These are phyloP conservation scores for Hemileia vastatrix DNA, from an alignment of 1,284 basidiomycete genomes.

Conservation along the genomic window DNA sequence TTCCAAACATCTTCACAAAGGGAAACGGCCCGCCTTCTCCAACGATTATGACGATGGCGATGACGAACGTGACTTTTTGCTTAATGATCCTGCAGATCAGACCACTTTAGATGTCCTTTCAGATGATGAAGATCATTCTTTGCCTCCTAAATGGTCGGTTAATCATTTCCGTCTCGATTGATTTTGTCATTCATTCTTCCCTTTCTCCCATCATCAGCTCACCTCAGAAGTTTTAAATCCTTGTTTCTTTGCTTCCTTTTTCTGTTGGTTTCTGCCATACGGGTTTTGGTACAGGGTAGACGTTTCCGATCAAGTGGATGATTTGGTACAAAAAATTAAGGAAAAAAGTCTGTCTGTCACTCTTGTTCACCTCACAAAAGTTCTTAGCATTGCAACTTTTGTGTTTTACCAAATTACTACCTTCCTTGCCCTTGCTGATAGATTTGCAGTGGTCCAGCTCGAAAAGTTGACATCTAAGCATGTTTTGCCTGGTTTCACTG, in stretches of 20 bases:
- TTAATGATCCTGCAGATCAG: conserved; percentile 1
- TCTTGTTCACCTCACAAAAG: not conserved
- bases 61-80: conserved; percentile 57
- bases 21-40: conserved; percentile 47
- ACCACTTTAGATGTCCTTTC: conserved; percentile 10
- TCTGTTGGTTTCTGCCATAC: no score
- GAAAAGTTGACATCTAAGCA: conserved; percentile 94
- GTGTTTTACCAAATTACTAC: not conserved
- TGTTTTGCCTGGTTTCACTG: conserved; percentile 86
- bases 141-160: conserved; percentile 43
- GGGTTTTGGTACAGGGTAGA: conserved; percentile 81
- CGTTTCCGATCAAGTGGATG: conserved; percentile 74
- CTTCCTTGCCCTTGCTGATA: conserved; percentile 18
- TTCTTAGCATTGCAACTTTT: not conserved
- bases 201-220: no score
- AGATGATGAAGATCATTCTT: conserved; percentile 8
- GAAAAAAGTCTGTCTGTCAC: conserved; percentile 62
- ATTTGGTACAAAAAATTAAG: conserved; percentile 59
- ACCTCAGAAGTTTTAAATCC: conserved; percentile 20
- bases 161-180: conserved; percentile 31
- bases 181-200: conserved; percentile 32
- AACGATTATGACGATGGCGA: conserved; percentile 46
- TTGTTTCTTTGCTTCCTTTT: conserved; percentile 26
- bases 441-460: conserved; percentile 57
- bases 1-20: conserved; percentile 11